Conservation (phyloP, 2,329 filamentous ascomycete species). For the Lecanicillium sp. region DNA sequence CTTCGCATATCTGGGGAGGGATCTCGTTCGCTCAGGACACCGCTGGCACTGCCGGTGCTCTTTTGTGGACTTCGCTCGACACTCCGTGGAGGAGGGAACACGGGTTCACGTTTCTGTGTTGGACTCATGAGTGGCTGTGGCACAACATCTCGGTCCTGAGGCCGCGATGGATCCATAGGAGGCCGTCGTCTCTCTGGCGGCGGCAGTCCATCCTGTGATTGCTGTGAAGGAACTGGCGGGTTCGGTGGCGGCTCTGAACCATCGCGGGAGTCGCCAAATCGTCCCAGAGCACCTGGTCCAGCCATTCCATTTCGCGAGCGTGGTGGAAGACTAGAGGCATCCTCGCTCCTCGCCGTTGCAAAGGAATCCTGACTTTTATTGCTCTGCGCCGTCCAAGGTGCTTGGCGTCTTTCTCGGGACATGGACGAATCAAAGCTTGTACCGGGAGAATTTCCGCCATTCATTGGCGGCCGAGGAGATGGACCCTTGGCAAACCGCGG, state of each 20-base stretch:
- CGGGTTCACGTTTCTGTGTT: slow-evolving; percentile 33
- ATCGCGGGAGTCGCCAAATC: slow-evolving; percentile 25
- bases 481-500: slow-evolving; percentile 13
- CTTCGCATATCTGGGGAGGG: slow-evolving; percentile 7
- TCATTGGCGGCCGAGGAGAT: slow-evolving; percentile 25
- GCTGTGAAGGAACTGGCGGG: slow-evolving; percentile 14
- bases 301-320: slow-evolving; percentile 44
- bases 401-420: slow-evolving; percentile 30
- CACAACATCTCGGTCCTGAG: slow-evolving; percentile 47
- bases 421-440: slow-evolving; percentile 43
- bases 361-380: slow-evolving; percentile 54
- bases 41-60: slow-evolving; percentile 11
- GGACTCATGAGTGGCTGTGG: slow-evolving; percentile 51
- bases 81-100: slow-evolving; percentile 42
- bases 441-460: slow-evolving; percentile 39
- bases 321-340: slow-evolving; percentile 40
- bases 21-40: neutral
- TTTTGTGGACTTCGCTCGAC: slow-evolving; percentile 38
- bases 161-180: slow-evolving; percentile 54
- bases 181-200: slow-evolving; percentile 59
- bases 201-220: slow-evolving; percentile 21
- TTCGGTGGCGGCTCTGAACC: slow-evolving; percentile 15
- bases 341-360: slow-evolving; percentile 41
- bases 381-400: slow-evolving; percentile 39
- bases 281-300: slow-evolving; percentile 29